Percentiles rank a stretch among this genome's conserved stretches.
Evolutionary conservation across 371 early-diverging fungal species (phyloP).

Genomic region (Lichtheimia ornata): DNA sequence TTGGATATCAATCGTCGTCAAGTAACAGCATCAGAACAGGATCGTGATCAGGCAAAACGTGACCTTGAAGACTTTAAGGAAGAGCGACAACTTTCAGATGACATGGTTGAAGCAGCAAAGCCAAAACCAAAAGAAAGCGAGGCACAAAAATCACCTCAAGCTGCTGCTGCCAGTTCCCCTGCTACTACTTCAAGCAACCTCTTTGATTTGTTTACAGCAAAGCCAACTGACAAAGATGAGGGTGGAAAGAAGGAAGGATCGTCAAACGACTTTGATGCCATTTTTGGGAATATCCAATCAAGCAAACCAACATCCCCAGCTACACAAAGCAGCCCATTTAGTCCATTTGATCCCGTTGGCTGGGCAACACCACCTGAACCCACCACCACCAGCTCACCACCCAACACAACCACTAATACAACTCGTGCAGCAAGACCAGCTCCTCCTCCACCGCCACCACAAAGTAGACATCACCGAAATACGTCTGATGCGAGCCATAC

Average conservation of each 20-base stretch:
- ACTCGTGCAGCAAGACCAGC: conserved; percentile 15
- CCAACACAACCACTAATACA: not conserved
- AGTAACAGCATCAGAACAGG: conserved; percentile 52
- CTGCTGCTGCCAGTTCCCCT: not conserved
- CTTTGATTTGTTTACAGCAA: conserved; percentile 24
- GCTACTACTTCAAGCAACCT: conserved; percentile 1
- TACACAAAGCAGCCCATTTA: conserved; percentile 7
- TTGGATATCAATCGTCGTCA: conserved; percentile 50
- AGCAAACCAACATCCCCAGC: conserved; percentile 9
- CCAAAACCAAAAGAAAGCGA: too few relatives aligned
- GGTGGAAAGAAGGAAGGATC: not conserved
- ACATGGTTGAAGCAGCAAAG: not conserved
- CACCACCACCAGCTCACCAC: not conserved
- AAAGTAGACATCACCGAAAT: conserved; percentile 43
- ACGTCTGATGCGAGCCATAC: conserved; percentile 25
- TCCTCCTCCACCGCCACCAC: conserved; percentile 49
- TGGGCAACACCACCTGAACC: conserved; percentile 24
- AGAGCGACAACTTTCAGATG: conserved; percentile 21
- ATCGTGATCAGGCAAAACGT: conserved; percentile 39
- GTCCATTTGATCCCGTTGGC: conserved; percentile 25
- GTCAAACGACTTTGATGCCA: conserved; percentile 41
- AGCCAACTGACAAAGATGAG: not conserved
- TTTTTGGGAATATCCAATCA: conserved; percentile 35
- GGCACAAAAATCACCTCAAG: not conserved
- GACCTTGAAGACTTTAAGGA: conserved; percentile 39